These are phyloP conservation scores for Penicillium sp. DNA, from an alignment of 2,329 filamentous ascomycete species.

Conservation along the genomic window DNA sequence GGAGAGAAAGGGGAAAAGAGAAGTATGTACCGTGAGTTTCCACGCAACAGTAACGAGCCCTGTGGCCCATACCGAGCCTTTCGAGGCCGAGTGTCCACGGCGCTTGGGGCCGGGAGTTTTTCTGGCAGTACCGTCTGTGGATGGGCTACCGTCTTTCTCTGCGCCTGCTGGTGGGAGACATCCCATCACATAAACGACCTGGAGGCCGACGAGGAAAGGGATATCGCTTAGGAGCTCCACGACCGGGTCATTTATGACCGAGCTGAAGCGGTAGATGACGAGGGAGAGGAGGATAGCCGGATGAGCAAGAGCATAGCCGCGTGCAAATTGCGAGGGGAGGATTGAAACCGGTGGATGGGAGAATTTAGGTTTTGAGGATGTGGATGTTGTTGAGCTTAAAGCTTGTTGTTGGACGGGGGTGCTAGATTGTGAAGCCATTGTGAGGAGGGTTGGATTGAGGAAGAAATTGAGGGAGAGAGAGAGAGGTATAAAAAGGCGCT, in stretches of 20 bases:
- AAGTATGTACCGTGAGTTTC: constrained; percentile 33
- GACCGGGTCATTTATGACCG: constrained; percentile 73
- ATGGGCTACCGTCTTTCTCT: not conserved
- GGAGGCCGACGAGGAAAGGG: constrained; percentile 66
- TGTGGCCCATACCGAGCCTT: not conserved
- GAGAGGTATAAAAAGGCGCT: constrained; percentile 8
- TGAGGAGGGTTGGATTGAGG: not conserved
- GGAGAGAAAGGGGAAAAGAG: not conserved
- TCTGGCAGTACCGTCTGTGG: not conserved
- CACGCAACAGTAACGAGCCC: constrained; percentile 2
- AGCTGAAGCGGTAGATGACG: constrained; percentile 66
- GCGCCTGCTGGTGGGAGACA: constrained; percentile 62
- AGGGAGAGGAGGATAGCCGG: constrained; percentile 69
- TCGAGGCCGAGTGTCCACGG: not conserved
- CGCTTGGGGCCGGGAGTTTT: not conserved
- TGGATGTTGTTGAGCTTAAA: not conserved
- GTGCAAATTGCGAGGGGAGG: constrained; percentile 54
- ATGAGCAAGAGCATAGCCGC: constrained; percentile 68
- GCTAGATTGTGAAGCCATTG: constrained; percentile 18
- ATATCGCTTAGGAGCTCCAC: constrained; percentile 65
- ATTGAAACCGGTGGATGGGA: constrained; percentile 51
- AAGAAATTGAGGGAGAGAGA: not conserved
- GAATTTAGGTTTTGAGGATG: constrained; percentile 5
- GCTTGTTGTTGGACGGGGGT: constrained; percentile 21
- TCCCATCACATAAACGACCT: constrained; percentile 63